These are phyloP conservation scores for Vigna hirtella DNA, from an alignment of 306 rosid species.

Conservation along the genomic window DNA sequence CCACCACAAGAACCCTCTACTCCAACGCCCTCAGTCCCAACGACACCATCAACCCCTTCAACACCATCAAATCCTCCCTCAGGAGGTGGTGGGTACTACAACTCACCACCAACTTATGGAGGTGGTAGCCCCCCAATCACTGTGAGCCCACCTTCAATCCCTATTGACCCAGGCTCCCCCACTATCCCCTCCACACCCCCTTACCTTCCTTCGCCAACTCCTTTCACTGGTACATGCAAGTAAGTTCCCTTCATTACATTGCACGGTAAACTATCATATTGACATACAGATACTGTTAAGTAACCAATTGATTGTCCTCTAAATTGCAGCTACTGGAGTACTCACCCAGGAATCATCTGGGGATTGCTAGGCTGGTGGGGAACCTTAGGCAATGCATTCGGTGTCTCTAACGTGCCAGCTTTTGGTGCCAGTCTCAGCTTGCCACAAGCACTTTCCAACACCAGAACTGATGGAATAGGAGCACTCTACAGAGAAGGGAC, in stretches of 20 bases:
- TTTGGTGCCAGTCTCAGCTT: slow-evolving; percentile 60
- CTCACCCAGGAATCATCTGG: slow-evolving; percentile 87
- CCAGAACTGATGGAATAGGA: slow-evolving; percentile 76
- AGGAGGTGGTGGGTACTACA: slow-evolving; percentile 56
- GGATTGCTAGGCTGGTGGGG: slow-evolving; percentile 98
- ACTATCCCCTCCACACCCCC: slow-evolving; percentile 64
- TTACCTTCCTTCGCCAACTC: slow-evolving; percentile 74
- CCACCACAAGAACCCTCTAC: slow-evolving; percentile 47
- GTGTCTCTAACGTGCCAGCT: slow-evolving; percentile 62
- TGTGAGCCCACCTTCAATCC: slow-evolving; percentile 61
- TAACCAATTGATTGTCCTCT: slow-evolving; percentile 25
- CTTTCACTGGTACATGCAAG: slow-evolving; percentile 90
- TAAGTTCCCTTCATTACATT: slow-evolving; percentile 58
- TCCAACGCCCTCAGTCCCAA: slow-evolving; percentile 48
- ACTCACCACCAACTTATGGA: slow-evolving; percentile 58
- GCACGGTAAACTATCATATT: slow-evolving; percentile 28
- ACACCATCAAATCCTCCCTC: slow-evolving; percentile 61
- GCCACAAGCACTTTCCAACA: slow-evolving; percentile 84
- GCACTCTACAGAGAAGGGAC: slow-evolving; percentile 88
- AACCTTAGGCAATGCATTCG: slow-evolving; percentile 73
- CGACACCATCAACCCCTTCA: slow-evolving; percentile 55
- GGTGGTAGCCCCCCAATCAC: slow-evolving; percentile 58
- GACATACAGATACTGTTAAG: slow-evolving; percentile 1
- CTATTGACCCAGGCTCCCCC: slow-evolving; percentile 62
- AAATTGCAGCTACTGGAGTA: slow-evolving; percentile 82